Conservation (phyloP, 495 filamentous ascomycete species). For the Chaetomium cochliodes region DNA sequence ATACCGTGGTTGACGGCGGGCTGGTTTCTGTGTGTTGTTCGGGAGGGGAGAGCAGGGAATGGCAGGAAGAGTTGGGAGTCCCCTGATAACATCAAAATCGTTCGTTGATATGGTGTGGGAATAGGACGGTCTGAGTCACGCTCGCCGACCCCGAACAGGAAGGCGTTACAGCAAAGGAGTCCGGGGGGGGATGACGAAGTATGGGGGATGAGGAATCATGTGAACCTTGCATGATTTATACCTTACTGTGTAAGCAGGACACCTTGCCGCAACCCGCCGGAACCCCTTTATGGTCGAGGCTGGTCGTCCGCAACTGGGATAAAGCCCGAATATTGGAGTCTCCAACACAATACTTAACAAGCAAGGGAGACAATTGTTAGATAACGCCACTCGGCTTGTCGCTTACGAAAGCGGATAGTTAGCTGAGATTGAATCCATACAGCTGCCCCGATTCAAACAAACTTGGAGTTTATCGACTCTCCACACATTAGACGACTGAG, state of each 20-base stretch:
- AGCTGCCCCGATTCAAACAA: not conserved
- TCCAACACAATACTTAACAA: not conserved
- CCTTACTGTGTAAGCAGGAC: too few species aligned
- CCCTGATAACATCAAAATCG: not conserved
- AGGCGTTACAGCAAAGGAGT: not conserved
- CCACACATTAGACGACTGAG: not conserved
- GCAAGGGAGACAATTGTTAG: not conserved
- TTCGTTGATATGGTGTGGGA: not conserved
- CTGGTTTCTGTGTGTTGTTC: not conserved
- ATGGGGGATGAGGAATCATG: too few species aligned
- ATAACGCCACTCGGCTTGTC: conserved; percentile 2
- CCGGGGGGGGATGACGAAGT: too few species aligned
- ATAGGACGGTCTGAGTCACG: not conserved
- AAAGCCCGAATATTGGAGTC: not conserved
- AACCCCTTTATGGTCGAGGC: not conserved
- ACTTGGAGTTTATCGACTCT: not conserved
- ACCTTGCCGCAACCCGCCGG: not conserved
- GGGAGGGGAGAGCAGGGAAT: not conserved
- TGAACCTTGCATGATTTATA: not conserved
- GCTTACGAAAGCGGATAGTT: not conserved
- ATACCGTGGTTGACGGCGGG: not conserved
- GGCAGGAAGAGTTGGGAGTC: not conserved
- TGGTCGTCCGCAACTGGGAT: not conserved
- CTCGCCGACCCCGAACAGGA: conserved; percentile 1
- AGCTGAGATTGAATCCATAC: not conserved